Base-by-base conservation (phyloP, 1,139 yeast species). In the Chernovozyma sophiae-reginae region DNA sequence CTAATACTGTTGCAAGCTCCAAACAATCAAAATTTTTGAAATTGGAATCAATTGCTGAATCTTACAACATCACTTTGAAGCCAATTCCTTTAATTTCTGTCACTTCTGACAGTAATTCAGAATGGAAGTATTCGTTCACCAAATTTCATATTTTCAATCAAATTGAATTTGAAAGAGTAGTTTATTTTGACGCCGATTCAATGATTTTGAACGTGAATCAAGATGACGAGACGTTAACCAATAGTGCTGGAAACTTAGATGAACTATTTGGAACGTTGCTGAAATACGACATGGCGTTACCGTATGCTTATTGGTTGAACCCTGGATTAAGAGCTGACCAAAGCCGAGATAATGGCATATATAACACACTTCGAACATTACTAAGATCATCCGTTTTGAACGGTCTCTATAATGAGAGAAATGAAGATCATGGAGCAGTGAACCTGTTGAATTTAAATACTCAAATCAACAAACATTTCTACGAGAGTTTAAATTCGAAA, bases 61-160 rank as follows among this genome's bases (percentile, higher is more conserved):
- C 44, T 14, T 43, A 43, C 31, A 30, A 44, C 20, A 57, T 64
- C 17, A 44, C 42, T 6, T 44, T 65, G 36, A 46, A 44, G 27
- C 52, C 63, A 1, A 55, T 58, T 0, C 38, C 40, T 3, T 36
- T 49, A 15, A 42, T 60, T 11, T 38, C 37, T 12, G 42, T 44
- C 8, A 46, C 42, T 17, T 41, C 48, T 18, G 57, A 47, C 18
- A 48, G 52, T 16, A 27, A 30, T 13, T 45, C 58, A 3, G 52
- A 62, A 29, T 79, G 84, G 84, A 48, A 60, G 3, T 62, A 69
- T 8, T 73, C 81, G 33, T 72, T 74, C 43, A 77, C 83, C 0
- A 79, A 79, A 46, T 56, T 79, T 28, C 65, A 70, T 42, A 66
- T 76, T 0, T 79, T 79, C 49, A 65, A 68, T 40, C 68, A 68